Percentiles rank a stretch among this genome's conserved stretches.
phyloP scores from a whole-genome alignment of 2,329 filamentous ascomycete genomes.

The Penicillium sp. region DNA sequence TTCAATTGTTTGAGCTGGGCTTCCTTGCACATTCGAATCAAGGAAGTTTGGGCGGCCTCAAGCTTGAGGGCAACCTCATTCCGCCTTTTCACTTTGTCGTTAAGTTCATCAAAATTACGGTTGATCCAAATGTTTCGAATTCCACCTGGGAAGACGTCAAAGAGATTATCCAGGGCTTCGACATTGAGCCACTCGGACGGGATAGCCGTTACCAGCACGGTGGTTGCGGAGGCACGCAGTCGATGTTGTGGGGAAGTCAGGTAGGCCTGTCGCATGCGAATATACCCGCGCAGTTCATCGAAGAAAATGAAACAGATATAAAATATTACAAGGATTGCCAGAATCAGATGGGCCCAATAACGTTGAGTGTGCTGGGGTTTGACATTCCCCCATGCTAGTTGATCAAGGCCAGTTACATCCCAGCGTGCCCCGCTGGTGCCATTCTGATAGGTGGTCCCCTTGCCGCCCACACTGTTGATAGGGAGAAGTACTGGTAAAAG shows the following conservation, averaged over 20 bases:
- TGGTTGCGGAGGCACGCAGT: conserved; percentile 88
- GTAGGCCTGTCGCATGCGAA: conserved; percentile 91
- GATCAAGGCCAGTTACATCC: conserved; percentile 69
- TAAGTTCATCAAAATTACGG: conserved; percentile 76
- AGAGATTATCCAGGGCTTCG: conserved; percentile 77
- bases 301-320: conserved; percentile 90
- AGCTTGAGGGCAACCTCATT: conserved; percentile 69
- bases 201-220: conserved; percentile 87
- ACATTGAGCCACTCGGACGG: conserved; percentile 86
- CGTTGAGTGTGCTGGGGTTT: conserved; percentile 61
- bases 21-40: conserved; percentile 78
- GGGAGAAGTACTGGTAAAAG: conserved; percentile 85
- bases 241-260: conserved; percentile 93
- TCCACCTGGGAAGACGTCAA: conserved; percentile 94
- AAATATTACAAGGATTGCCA: conserved; percentile 73
- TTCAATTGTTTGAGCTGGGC: conserved; percentile 70
- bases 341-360: conserved; percentile 80
- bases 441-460: conserved; percentile 56
- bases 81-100: conserved; percentile 78
- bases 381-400: conserved; percentile 87
- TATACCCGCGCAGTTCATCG: conserved; percentile 79
- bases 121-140: conserved; percentile 97
- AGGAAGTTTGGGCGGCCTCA: conserved; percentile 78
- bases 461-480: conserved; percentile 73
- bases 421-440: conserved; percentile 39